Percentiles rank a stretch among this genome's conserved stretches.
phyloP scores from a whole-genome alignment of 192 early-diverging fungal genomes.

The Chytriomyces hyalinus region DNA sequence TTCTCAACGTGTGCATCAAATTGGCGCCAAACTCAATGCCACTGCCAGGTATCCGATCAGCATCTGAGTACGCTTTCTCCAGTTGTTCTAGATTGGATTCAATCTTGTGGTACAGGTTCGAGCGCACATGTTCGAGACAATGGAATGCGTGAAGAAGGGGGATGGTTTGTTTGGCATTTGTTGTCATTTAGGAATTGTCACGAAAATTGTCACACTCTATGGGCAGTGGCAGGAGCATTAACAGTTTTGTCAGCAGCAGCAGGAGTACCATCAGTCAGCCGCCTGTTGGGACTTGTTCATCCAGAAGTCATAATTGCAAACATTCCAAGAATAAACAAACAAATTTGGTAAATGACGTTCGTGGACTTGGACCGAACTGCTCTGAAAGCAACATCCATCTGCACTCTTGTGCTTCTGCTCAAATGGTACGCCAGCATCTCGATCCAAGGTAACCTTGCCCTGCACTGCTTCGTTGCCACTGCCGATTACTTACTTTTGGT shows the following conservation, averaged over 20 bases:
- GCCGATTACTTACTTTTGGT: neutral
- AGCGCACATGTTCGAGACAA: slow-evolving; percentile 4
- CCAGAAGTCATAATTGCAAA: too few species aligned
- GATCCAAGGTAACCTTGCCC: neutral
- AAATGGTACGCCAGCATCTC: neutral
- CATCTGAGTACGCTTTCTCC: neutral
- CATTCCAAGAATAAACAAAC: too few species aligned
- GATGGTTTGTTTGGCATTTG: neutral
- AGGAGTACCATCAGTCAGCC: too few species aligned
- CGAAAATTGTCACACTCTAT: too few species aligned
- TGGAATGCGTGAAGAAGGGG: neutral
- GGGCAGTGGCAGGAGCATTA: too few species aligned
- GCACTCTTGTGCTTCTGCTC: neutral
- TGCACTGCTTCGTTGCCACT: neutral
- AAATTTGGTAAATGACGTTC: too few species aligned
- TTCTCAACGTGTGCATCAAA: neutral
- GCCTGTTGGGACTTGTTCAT: too few species aligned
- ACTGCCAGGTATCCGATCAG: too few species aligned
- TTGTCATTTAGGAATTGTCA: too few species aligned
- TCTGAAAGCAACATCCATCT: neutral
- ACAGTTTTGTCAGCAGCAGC: too few species aligned
- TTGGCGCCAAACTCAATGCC: neutral
- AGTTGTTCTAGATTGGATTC: neutral
- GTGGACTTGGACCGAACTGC: neutral
- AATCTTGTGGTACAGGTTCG: neutral